Evolutionary conservation across 2,329 filamentous ascomycete species (phyloP).

Genomic region (Acrodontium crateriforme): DNA sequence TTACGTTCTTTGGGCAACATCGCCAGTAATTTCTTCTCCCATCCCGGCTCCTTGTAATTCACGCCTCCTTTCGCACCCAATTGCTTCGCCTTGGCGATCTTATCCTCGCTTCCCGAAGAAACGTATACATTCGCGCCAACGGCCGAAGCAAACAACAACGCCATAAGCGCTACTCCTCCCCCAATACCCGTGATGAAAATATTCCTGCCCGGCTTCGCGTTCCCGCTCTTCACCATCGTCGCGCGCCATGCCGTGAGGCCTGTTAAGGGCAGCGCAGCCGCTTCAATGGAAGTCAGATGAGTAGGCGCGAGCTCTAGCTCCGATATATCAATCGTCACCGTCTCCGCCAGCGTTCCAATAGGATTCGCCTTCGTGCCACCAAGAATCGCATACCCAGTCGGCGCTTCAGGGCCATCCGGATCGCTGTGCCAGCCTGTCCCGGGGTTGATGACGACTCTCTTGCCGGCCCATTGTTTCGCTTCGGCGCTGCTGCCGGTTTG

Average conservation of each 20-base stretch:
- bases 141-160: conserved; percentile 63
- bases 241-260: conserved; percentile 84
- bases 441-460: conserved; percentile 66
- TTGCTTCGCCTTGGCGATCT: conserved; percentile 56
- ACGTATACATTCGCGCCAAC: conserved; percentile 69
- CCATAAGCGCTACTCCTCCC: conserved; percentile 77
- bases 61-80: conserved; percentile 75
- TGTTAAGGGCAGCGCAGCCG: conserved; percentile 70
- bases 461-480: conserved; percentile 43
- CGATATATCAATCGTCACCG: conserved; percentile 49
- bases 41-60: conserved; percentile 60
- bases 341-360: conserved; percentile 62
- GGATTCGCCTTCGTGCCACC: conserved; percentile 54
- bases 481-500: conserved; percentile 43
- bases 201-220: conserved; percentile 52
- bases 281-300: conserved; percentile 60
- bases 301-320: conserved; percentile 65
- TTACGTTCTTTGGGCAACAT: conserved; percentile 52
- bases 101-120: conserved; percentile 58
- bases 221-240: conserved; percentile 61
- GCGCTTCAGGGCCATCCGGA: conserved; percentile 59
- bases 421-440: conserved; percentile 61
- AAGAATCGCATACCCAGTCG: conserved; percentile 45
- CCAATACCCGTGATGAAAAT: conserved; percentile 84
- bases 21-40: conserved; percentile 60